Evolutionary conservation across 768 basidiomycete genomes (phyloP), one percentile per base, ranked within the genome.

Genomic region (Cystobasidium tubakii): DNA sequence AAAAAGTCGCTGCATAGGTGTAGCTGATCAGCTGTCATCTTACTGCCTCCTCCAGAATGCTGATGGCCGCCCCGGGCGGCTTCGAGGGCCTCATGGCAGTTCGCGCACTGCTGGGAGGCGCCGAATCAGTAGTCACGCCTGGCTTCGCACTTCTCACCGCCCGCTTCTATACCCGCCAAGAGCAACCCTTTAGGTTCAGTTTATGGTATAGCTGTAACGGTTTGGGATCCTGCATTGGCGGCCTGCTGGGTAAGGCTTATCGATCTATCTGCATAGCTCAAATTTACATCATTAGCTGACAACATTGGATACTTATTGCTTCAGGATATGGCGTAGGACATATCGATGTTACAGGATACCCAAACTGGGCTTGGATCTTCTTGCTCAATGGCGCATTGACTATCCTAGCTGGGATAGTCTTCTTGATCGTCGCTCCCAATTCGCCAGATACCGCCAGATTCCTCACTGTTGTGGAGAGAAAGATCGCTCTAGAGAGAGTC

Each of bases 311-410:
- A 39, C 10, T 65, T 6, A 4, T 33, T 21, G 21, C 46, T 4
- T 17, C 44, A 71, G 69, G 69, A 10, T 71, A 71, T 39, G 69
- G 69, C 4, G 33, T 46, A 4, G 69, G 69, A 34, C 55, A 34
- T 19, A 71, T 71, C 54, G n/a, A 60, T 53, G 53, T 33, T 13
- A 36, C 69, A 4, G 33, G 36, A 29, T 23, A 54, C 21, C 33
- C 25, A 21, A 71, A 71, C 29, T 71, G 69, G 69, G 69, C 69
- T 36, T 71, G 69, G 69, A 71, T 71, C 39, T 71, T 71, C 55
- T n/a, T 71, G 29, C 43, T 71, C 54, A 71, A 71, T 31, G 69
- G 69, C 62, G 27, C 55, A 39, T n/a, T 71, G n/a, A 71, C 69
- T 34, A 39, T 71, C 29, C 29, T 71, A 33, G 69, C 69, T 10